Evolutionary conservation across 2,329 filamentous ascomycete species (phyloP), one percentile per base, ranked within the genome.

Genomic region (Clarireedia sp.): DNA sequence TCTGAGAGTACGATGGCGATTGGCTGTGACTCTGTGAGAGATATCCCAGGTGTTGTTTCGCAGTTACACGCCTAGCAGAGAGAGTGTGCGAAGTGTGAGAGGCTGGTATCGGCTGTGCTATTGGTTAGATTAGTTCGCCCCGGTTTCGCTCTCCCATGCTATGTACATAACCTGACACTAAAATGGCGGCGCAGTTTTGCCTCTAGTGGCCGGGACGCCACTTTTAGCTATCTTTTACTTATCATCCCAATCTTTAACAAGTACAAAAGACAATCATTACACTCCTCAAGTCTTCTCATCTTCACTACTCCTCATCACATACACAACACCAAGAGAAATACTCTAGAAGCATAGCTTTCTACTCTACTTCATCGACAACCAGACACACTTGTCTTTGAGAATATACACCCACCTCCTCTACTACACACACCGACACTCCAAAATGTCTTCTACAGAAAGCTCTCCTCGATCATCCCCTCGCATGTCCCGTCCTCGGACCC

Each of bases 401-500:
- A 33, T n/a, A 33, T 36, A 41, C 23, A 40, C 29, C 23, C n/a
- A 17, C 16, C 23, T 33, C 17, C 46, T 50, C 46, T 21, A 21
- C 47, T 23, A 53, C 33, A 24, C 45, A 54, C 2, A 41, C 17
- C 23, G 12, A 43, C 16, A 24, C 26, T 16, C 29, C 41, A 56
- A 52, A 6, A 61, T 44, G 40, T 54, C 54, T 23, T 47, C 40
- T 14, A 40, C 54, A 33, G 50, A 60, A 56, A 58, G 48, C 17
- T 63, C 66, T 38, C 62, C 63, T 43, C 59, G 53, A 24, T 52
- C 60, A 23, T 66, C 43, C 14, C 59, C 63, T 45, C 59, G 53
- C 24, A 50, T 59, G 21, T 66, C 43, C 14, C 59, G 64, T 19
- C 62, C 64, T 43, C 55, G 61, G 26, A 72, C 78, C 64, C 80